Evolutionary conservation across 2,329 filamentous ascomycete species (phyloP).

Genomic region (Magnaporthiopsis incrustans): DNA sequence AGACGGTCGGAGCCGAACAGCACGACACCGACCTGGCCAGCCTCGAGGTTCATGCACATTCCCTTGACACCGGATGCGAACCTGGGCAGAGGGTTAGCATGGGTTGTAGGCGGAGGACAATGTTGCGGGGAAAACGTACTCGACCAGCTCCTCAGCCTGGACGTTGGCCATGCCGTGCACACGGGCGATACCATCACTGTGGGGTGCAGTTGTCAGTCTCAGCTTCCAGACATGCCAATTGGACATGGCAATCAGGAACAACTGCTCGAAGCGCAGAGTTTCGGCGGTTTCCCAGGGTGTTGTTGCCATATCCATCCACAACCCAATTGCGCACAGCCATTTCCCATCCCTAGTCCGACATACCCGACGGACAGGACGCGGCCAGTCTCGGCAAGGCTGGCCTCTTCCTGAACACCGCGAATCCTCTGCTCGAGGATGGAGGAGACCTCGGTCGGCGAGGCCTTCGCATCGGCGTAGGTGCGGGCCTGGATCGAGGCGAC

Average conservation of each 20-base stretch:
- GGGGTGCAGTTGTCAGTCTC: constrained; percentile 19
- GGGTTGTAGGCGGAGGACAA: constrained; percentile 10
- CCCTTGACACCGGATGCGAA: constrained; percentile 99
- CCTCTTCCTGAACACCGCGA: constrained; percentile 95
- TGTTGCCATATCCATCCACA: not conserved
- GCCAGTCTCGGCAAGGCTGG: constrained; percentile 93
- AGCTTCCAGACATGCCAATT: not conserved
- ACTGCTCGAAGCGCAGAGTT: not conserved
- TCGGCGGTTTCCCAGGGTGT: not conserved
- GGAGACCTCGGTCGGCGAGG: constrained; percentile 93
- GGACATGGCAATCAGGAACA: not conserved
- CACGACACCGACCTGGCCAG: constrained; percentile 99
- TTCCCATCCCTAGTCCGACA: constrained; percentile 31
- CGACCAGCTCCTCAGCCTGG: constrained; percentile 99
- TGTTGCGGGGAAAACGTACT: constrained; percentile 57
- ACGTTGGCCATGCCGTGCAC: constrained; percentile 99
- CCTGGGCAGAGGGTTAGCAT: constrained; percentile 39
- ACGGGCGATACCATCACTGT: constrained; percentile 99
- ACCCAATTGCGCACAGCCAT: not conserved
- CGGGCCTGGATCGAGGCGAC: constrained; percentile 64
- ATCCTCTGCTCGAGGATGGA: constrained; percentile 99
- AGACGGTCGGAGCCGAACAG: constrained; percentile 99
- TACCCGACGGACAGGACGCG: constrained; percentile 99
- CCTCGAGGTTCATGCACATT: constrained; percentile 99
- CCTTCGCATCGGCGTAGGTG: constrained; percentile 92